Conservation (phyloP, 176 grass and related monocot species). For the Melocanna baccifera region DNA sequence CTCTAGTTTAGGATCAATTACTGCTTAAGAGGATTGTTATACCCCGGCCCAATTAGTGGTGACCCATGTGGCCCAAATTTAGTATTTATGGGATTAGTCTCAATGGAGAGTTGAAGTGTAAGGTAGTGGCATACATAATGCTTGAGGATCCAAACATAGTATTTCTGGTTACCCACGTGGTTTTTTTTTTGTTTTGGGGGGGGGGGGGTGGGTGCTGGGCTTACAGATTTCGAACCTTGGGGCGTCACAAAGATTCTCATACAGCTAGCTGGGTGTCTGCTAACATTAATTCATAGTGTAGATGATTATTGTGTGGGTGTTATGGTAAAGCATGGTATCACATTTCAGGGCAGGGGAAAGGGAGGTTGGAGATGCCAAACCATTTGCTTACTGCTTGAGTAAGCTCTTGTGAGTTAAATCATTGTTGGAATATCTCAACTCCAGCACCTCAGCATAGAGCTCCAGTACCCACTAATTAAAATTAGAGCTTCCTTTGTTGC, state of each 20-base stretch:
- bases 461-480: not conserved
- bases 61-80: not conserved
- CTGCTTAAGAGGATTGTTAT: not conserved
- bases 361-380: conserved; percentile 13
- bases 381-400: conserved; percentile 14
- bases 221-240: not conserved
- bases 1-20: conserved; percentile 5
- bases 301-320: not conserved
- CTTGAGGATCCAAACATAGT: not conserved
- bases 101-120: not conserved
- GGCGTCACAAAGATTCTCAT: not conserved
- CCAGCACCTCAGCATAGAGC: not conserved
- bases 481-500: not conserved
- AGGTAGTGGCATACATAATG: not conserved
- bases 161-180: not conserved
- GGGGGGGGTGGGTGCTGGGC: not conserved
- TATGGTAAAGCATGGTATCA: conserved; percentile 16
- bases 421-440: conserved; percentile 3
- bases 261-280: not conserved
- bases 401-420: conserved; percentile 2
- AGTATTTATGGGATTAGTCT: not conserved
- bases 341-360: conserved; percentile 20
- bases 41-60: not conserved
- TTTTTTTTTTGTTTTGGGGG: too few species aligned
- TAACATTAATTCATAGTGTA: not conserved